phyloP scores from a whole-genome alignment of 2,329 filamentous ascomycete species.

The Pseudogymnoascus sp. region DNA sequence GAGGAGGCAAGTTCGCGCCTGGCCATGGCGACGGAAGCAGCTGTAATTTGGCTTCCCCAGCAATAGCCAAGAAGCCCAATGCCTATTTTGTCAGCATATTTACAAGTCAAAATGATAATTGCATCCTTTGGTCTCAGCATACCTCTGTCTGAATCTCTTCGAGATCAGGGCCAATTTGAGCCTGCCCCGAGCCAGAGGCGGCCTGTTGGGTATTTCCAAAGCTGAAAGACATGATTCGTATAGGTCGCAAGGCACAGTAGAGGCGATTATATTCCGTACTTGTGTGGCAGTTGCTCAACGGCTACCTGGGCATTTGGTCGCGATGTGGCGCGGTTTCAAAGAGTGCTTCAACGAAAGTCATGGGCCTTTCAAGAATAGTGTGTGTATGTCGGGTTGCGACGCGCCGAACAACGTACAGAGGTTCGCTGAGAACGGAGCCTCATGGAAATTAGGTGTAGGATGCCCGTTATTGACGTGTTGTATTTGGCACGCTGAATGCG shows the following conservation, averaged over 20 bases:
- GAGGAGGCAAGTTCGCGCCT: conserved; percentile 52
- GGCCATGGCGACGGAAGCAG: conserved; percentile 74
- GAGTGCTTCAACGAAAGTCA: not conserved
- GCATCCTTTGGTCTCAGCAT: conserved; percentile 23
- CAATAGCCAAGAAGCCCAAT: conserved; percentile 72
- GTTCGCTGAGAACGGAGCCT: not conserved
- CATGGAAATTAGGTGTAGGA: not conserved
- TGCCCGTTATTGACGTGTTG: not conserved
- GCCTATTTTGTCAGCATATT: conserved; percentile 11
- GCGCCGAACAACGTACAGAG: conserved; percentile 3
- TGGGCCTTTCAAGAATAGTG: not conserved
- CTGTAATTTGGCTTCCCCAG: conserved; percentile 75
- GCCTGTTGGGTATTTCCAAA: conserved; percentile 45
- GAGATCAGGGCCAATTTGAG: conserved; percentile 57
- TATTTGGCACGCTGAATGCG: conserved; percentile 4
- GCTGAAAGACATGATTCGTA: conserved; percentile 54
- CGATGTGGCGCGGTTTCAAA: not conserved
- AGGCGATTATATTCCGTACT: not conserved
- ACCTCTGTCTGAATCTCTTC: conserved; percentile 79
- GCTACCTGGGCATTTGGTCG: not conserved
- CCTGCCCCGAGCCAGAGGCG: conserved; percentile 31
- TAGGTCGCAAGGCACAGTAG: not conserved
- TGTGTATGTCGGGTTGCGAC: not conserved
- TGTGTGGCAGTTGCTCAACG: not conserved
- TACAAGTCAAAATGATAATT: conserved; percentile 1